A percentile compares a stretch with the other conserved stretches of the same genome.
Conservation (phyloP, 805 yeast species). For the Starmerella geochares region DNA sequence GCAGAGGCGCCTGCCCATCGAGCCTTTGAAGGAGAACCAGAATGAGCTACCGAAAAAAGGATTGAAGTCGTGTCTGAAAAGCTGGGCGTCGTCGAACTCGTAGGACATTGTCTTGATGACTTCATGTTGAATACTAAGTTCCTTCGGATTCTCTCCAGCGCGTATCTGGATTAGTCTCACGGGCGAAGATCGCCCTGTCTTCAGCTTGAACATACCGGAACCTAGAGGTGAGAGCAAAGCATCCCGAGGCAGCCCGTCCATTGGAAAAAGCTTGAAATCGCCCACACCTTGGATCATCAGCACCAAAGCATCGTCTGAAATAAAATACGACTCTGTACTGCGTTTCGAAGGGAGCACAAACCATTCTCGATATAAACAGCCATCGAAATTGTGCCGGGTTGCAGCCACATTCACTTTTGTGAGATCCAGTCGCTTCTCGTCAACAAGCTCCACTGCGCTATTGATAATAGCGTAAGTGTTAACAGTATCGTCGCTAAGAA, state of each 20-base stretch:
- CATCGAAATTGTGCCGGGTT: no score
- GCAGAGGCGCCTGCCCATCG: not conserved
- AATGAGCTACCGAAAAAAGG: not conserved
- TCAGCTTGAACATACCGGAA: not conserved
- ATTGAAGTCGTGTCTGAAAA: not conserved
- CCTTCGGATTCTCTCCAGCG: not conserved
- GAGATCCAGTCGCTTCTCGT: slow-evolving; percentile 4
- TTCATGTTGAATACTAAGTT: not conserved
- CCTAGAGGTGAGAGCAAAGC: not conserved
- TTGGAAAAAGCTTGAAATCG: not conserved
- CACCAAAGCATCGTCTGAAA: not conserved
- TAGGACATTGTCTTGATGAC: not conserved
- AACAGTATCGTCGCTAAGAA: slow-evolving; percentile 2
- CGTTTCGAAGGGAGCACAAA: not conserved
- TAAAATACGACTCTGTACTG: not conserved
- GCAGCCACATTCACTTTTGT: no score
- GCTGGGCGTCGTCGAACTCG: slow-evolving; percentile 1
- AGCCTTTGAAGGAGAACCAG: slow-evolving; percentile 1
- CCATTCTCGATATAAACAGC: not conserved
- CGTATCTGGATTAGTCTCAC: not conserved
- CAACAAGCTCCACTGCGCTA: not conserved
- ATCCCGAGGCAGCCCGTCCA: not conserved
- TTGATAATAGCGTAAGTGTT: not conserved
- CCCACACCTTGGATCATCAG: not conserved
- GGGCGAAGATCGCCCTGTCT: not conserved